Percentiles rank a stretch among this genome's conserved stretches.
phyloP scores from a whole-genome alignment of 2,329 filamentous ascomycete genomes.

The Fusarium xylarioides region DNA sequence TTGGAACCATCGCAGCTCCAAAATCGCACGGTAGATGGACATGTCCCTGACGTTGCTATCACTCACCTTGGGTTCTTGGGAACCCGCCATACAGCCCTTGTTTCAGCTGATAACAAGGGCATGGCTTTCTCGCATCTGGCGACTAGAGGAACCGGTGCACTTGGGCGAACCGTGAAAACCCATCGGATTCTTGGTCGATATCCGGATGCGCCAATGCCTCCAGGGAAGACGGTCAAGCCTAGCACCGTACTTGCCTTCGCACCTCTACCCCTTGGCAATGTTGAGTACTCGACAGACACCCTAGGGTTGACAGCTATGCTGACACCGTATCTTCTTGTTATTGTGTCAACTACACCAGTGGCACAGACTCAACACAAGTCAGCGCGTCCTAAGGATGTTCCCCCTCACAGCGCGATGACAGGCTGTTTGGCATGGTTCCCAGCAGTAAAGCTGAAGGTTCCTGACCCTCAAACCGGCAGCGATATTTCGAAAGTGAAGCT shows the following conservation, averaged over 20 bases:
- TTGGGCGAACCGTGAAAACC: conserved; percentile 87
- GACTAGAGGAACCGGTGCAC: conserved; percentile 85
- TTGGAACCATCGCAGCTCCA: conserved; percentile 72
- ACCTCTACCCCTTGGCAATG: conserved; percentile 90
- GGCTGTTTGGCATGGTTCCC: conserved; percentile 98
- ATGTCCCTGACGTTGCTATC: conserved; percentile 79
- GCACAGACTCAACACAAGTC: conserved; percentile 97
- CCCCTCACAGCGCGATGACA: conserved; percentile 89
- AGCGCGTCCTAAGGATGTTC: conserved; percentile 87
- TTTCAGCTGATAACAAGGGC: conserved; percentile 91
- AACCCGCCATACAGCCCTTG: conserved; percentile 90
- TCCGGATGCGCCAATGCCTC: conserved; percentile 71
- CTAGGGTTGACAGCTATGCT: conserved; percentile 94
- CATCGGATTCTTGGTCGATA: conserved; percentile 92
- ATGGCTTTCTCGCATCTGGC: conserved; percentile 99
- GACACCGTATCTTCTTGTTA: conserved; percentile 93
- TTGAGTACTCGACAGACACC: conserved; percentile 85
- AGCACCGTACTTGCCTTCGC: conserved; percentile 95
- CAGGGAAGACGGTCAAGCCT: conserved; percentile 79
- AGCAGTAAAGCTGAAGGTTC: conserved; percentile 87
- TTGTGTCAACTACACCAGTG: conserved; percentile 95
- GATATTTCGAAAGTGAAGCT: conserved; percentile 84
- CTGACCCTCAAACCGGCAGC: conserved; percentile 72
- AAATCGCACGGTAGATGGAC: conserved; percentile 78
- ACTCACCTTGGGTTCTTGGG: conserved; percentile 95